Conservation (phyloP, 768 basidiomycete genomes). For the Boletus eberwhitei region DNA sequence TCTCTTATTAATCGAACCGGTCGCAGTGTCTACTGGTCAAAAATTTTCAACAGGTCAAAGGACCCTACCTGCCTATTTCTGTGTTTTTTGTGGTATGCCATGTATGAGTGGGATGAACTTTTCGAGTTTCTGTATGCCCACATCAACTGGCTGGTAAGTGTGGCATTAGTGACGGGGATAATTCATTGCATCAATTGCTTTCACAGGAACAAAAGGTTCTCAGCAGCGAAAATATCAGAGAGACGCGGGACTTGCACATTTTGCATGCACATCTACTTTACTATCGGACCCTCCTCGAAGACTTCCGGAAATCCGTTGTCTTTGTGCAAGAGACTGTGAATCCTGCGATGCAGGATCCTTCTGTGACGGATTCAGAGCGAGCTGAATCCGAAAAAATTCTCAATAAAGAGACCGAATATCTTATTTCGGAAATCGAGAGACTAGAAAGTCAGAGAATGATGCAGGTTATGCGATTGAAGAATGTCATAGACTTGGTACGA, state of each 20-base stretch:
- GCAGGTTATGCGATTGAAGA: constrained; percentile 30
- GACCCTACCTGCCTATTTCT: constrained; percentile 58
- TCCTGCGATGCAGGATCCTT: constrained; percentile 39
- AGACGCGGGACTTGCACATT: constrained; percentile 54
- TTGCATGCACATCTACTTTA: constrained; percentile 58
- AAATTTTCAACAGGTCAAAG: constrained; percentile 22
- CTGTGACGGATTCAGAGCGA: constrained; percentile 14
- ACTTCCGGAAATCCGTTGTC: constrained; percentile 49
- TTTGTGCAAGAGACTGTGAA: constrained; percentile 50
- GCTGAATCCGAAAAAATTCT: constrained; percentile 33
- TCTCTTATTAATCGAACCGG: constrained; percentile 30
- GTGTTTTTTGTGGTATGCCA: constrained; percentile 54
- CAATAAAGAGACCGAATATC: constrained; percentile 44
- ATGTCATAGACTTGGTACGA: constrained; percentile 34
- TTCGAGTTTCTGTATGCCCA: constrained; percentile 50
- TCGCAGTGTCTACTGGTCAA: constrained; percentile 32
- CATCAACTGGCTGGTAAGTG: constrained; percentile 46
- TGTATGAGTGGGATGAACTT: constrained; percentile 63
- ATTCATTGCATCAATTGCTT: background rate
- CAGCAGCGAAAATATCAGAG: constrained; percentile 35
- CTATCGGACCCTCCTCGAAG: constrained; percentile 49
- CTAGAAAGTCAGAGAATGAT: constrained; percentile 36
- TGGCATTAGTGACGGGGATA: background rate
- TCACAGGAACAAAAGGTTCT: constrained; percentile 46
- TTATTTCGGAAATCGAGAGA: constrained; percentile 49